Conservation (phyloP, 2,329 filamentous ascomycete genomes). For the Eutypa lata region DNA sequence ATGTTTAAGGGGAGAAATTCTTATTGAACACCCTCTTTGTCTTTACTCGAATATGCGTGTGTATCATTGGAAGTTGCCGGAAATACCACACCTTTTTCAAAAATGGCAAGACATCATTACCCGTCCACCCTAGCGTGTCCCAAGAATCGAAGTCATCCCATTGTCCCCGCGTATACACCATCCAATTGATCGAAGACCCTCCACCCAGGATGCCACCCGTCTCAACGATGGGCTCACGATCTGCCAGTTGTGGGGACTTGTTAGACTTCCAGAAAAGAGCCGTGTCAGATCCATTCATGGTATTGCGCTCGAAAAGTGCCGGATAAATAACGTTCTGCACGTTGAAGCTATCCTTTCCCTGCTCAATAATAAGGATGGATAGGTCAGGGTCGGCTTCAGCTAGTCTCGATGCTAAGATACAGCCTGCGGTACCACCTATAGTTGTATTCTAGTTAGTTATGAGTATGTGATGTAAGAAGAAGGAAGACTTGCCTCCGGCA, state of each 20-base stretch:
- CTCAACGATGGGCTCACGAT: constrained; percentile 36
- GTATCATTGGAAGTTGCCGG: not conserved
- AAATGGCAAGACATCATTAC: constrained; percentile 39
- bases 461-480: not conserved
- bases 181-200: constrained; percentile 44
- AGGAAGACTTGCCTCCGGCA: constrained; percentile 3
- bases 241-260: constrained; percentile 33
- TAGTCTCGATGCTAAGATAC: constrained; percentile 13
- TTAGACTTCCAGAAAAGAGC: constrained; percentile 41
- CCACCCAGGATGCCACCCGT: constrained; percentile 47
- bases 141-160: constrained; percentile 20
- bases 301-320: constrained; percentile 43
- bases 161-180: constrained; percentile 31
- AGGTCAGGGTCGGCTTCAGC: constrained; percentile 13
- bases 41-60: too few species aligned
- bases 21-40: not conserved
- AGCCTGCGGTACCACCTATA: constrained; percentile 14
- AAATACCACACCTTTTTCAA: constrained; percentile 37
- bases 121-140: constrained; percentile 14
- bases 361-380: constrained; percentile 15
- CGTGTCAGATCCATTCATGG: constrained; percentile 40
- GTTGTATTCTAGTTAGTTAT: not conserved
- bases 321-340: constrained; percentile 32
- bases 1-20: not conserved
- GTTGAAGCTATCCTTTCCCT: constrained; percentile 12